Conservation (phyloP, 495 filamentous ascomycete species). For the Penicillium odoratum region DNA sequence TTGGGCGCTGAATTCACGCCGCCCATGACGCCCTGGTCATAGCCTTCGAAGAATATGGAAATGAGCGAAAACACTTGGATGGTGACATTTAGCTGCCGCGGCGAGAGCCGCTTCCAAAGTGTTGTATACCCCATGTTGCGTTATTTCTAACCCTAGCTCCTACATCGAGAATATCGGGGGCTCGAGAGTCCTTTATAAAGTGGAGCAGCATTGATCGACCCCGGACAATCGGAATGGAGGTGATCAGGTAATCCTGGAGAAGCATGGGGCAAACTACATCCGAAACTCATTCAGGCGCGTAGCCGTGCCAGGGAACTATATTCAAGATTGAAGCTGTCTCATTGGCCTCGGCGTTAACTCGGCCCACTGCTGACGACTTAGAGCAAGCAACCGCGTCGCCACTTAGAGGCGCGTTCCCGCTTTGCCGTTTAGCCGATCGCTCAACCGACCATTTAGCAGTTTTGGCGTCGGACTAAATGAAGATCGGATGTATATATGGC, state of each 20-base stretch:
- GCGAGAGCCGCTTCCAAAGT: slow-evolving; percentile 42
- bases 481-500: neutral
- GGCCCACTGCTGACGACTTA: neutral
- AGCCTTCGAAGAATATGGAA: slow-evolving; percentile 53
- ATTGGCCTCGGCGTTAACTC: neutral
- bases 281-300: neutral
- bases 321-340: neutral
- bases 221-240: neutral
- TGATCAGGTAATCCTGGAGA: neutral
- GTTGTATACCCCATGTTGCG: slow-evolving; percentile 38
- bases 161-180: neutral
- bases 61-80: slow-evolving; percentile 49
- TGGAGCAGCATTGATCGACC: neutral
- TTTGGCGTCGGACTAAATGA: neutral
- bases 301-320: neutral
- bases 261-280: neutral
- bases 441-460: neutral
- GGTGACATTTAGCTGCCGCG: slow-evolving; percentile 40
- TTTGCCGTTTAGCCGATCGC: neutral
- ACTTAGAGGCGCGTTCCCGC: no score
- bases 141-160: neutral
- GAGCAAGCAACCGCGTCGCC: neutral
- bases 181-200: neutral
- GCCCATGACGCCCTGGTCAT: slow-evolving; percentile 54
- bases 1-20: slow-evolving; percentile 43